A percentile compares a stretch with the other conserved stretches of the same genome.
These are phyloP conservation scores for Ogataea nitratoaversa DNA, from an alignment of 805 yeast genomes.

Conservation along the genomic window DNA sequence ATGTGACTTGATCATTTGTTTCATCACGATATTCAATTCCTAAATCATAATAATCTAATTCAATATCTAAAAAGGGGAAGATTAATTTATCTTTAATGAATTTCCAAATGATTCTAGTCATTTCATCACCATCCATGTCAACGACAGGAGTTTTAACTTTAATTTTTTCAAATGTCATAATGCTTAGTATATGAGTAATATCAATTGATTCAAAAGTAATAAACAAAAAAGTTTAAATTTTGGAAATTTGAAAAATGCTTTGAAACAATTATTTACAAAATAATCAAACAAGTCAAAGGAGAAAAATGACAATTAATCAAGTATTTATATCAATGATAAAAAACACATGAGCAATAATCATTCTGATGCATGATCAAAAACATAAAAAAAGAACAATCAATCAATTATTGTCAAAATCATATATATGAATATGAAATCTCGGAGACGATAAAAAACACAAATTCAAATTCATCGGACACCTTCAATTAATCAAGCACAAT, in stretches of 20 bases:
- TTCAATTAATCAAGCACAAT: no score
- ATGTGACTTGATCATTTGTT: conserved; percentile 70
- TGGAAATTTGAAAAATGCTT: no score
- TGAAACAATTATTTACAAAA: no score
- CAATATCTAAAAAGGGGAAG: conserved; percentile 66
- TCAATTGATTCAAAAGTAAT: neutral
- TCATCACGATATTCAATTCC: conserved; percentile 64
- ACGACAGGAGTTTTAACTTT: conserved; percentile 71
- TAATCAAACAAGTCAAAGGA: no score
- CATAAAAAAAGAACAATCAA: neutral
- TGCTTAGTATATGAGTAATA: no score
- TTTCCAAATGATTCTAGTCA: conserved; percentile 83
- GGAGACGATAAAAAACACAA: neutral
- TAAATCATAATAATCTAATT: conserved; percentile 72
- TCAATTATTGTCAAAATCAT: neutral
- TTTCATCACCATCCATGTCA: conserved; percentile 81
- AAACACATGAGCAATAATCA: no score
- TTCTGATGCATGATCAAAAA: no score
- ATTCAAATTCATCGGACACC: neutral
- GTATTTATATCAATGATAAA: no score
- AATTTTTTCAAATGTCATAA: conserved; percentile 46
- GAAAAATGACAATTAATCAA: no score
- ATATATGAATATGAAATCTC: neutral
- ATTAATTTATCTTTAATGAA: conserved; percentile 65
- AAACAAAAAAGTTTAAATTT: no score